Conservation (phyloP, 2,329 filamentous ascomycete genomes). For the Fusarium sp. region DNA sequence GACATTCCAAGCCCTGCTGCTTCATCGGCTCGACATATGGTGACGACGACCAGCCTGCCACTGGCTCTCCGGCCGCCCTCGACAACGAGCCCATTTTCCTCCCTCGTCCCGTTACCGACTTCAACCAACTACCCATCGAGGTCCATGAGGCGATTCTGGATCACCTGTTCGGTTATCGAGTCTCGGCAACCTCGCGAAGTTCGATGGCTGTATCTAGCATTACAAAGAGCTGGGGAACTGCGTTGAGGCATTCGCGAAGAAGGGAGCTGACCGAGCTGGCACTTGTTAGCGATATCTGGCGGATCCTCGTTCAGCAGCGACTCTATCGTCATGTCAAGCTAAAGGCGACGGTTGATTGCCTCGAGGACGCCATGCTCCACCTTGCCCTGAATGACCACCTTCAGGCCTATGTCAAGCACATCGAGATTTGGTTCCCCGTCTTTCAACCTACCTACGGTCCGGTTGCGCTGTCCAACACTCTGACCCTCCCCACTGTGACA, state of each 20-base stretch:
- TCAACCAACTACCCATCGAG: slow-evolving; percentile 72
- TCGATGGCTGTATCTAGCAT: slow-evolving; percentile 65
- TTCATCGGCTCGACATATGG: slow-evolving; percentile 42
- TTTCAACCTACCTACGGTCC: slow-evolving; percentile 70
- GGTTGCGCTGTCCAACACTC: slow-evolving; percentile 56
- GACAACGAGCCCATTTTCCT: slow-evolving; percentile 32
- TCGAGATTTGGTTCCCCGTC: slow-evolving; percentile 83
- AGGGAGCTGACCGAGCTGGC: slow-evolving; percentile 76
- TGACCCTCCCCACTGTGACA: slow-evolving; percentile 65
- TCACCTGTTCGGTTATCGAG: slow-evolving; percentile 76
- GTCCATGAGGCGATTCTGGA: slow-evolving; percentile 80
- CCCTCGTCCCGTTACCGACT: slow-evolving; percentile 47
- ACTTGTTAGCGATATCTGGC: slow-evolving; percentile 73
- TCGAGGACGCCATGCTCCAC: slow-evolving; percentile 71
- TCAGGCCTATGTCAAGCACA: slow-evolving; percentile 74
- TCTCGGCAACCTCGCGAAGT: slow-evolving; percentile 70
- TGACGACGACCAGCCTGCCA: slow-evolving; percentile 28
- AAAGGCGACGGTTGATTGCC: slow-evolving; percentile 74
- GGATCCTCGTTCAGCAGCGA: slow-evolving; percentile 75
- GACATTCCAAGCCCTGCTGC: slow-evolving; percentile 48
- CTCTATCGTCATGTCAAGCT: slow-evolving; percentile 82
- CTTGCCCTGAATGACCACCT: slow-evolving; percentile 71
- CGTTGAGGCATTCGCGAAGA: slow-evolving; percentile 74
- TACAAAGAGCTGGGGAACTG: slow-evolving; percentile 72
- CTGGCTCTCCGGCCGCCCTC: slow-evolving; percentile 29